A percentile compares a stretch with the other conserved stretches of the same genome.
Evolutionary conservation across 306 rosid species (phyloP).

Genomic region (Vigna unguiculata): DNA sequence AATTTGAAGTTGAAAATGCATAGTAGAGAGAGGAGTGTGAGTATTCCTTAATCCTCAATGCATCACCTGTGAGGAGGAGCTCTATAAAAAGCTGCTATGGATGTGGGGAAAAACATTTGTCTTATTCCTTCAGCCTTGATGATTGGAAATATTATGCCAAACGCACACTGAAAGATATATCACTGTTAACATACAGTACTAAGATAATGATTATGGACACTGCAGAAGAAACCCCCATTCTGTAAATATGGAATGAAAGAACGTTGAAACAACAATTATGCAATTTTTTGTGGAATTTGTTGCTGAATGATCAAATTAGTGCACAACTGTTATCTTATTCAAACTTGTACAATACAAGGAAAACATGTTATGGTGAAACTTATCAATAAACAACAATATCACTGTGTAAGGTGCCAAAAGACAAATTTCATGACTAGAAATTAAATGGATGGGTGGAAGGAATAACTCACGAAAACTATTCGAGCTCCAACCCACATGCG

Average conservation of each 20-base stretch:
- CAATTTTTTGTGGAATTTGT: not conserved
- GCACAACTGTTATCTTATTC: not conserved
- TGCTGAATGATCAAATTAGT: not conserved
- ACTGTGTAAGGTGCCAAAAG: not conserved
- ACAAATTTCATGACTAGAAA: not conserved
- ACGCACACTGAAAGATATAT: slow-evolving; percentile 53
- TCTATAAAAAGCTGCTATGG: slow-evolving; percentile 48
- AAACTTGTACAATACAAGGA: not conserved
- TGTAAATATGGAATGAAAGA: not conserved
- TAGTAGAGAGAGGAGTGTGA: not conserved
- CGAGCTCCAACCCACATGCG: slow-evolving; percentile 66
- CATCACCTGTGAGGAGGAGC: slow-evolving; percentile 32
- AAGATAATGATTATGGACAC: not conserved
- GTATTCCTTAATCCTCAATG: not conserved
- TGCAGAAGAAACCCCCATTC: not conserved
- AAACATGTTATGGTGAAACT: not conserved
- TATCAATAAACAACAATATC: not conserved
- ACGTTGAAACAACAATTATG: not conserved
- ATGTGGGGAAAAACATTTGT: slow-evolving; percentile 55
- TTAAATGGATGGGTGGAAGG: slow-evolving; percentile 5
- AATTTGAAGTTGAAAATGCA: not conserved
- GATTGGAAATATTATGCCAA: slow-evolving; percentile 63
- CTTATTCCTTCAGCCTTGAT: slow-evolving; percentile 65
- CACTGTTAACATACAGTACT: not conserved
- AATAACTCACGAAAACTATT: slow-evolving; percentile 61